Evolutionary conservation across 2,329 filamentous ascomycete species (phyloP).

Genomic region (Reticulascus tulasneorum): DNA sequence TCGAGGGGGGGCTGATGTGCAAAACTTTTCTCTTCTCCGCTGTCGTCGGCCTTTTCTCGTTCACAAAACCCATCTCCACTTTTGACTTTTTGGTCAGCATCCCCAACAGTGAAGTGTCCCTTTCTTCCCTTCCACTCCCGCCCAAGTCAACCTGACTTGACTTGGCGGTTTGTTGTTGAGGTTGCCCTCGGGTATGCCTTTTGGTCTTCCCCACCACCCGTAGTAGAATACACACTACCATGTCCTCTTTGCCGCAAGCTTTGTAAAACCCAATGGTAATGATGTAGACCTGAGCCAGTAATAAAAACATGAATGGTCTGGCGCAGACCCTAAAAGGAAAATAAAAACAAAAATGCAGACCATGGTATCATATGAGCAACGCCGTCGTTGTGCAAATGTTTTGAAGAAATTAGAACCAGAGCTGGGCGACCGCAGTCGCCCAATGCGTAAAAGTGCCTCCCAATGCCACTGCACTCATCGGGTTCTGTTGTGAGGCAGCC

Average conservation of each 20-base stretch:
- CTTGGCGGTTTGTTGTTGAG: slow-evolving; percentile 11
- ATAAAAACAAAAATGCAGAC: slow-evolving; percentile 13
- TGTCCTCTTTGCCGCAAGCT: slow-evolving; percentile 1
- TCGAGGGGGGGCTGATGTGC: neutral
- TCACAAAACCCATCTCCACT: slow-evolving; percentile 4
- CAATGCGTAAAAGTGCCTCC: too few relatives aligned
- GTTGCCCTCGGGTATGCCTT: slow-evolving; percentile 14
- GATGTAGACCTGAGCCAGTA: slow-evolving; percentile 6
- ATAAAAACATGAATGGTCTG: slow-evolving; percentile 14
- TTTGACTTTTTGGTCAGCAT: slow-evolving; percentile 7
- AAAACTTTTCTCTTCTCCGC: slow-evolving; percentile 9
- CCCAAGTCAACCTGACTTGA: too few relatives aligned
- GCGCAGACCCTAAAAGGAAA: neutral
- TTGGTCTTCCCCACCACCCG: slow-evolving; percentile 1
- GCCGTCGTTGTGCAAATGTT: slow-evolving; percentile 15
- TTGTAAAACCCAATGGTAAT: slow-evolving; percentile 5
- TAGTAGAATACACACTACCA: slow-evolving; percentile 12
- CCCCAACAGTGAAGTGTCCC: slow-evolving; percentile 8
- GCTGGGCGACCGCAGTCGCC: neutral
- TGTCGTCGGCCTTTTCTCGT: slow-evolving; percentile 4
- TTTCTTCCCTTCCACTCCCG: neutral
- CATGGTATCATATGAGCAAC: slow-evolving; percentile 17
- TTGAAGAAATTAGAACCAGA: slow-evolving; percentile 8
- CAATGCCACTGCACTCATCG: too few relatives aligned
- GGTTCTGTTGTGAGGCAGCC: too few relatives aligned